phyloP scores from a whole-genome alignment of 1,284 basidiomycete species.

The Ceratorhiza oryzae-sativae region DNA sequence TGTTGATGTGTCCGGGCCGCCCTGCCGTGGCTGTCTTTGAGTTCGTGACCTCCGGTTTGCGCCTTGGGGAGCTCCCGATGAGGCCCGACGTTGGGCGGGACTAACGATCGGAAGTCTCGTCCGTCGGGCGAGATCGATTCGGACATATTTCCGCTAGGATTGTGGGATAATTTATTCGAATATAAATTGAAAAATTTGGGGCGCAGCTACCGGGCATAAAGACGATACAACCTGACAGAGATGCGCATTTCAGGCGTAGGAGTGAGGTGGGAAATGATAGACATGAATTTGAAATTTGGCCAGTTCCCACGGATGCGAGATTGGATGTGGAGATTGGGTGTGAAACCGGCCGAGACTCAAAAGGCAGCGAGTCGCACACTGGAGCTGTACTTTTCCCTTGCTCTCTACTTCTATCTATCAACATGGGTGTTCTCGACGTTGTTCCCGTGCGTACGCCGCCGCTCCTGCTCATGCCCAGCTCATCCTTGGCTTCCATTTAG shows the following conservation, averaged over 20 bases:
- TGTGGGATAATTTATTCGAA: too few relatives aligned
- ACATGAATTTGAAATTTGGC: background rate
- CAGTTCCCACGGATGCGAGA: constrained; percentile 30
- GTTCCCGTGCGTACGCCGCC: constrained; percentile 62
- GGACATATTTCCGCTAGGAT: too few relatives aligned
- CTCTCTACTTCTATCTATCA: background rate
- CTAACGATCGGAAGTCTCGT: background rate
- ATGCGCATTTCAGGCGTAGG: too few relatives aligned
- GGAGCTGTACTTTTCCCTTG: constrained; percentile 11
- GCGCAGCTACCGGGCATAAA: background rate
- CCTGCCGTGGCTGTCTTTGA: background rate
- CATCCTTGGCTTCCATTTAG: too few relatives aligned
- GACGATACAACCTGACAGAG: too few relatives aligned
- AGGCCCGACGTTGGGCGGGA: constrained; percentile 2
- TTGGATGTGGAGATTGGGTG: constrained; percentile 5
- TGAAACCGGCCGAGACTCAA: constrained; percentile 25
- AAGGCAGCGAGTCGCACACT: constrained; percentile 26
- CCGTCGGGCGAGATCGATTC: background rate
- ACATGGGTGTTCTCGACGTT: constrained; percentile 68
- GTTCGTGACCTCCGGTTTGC: constrained; percentile 9
- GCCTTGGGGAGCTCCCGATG: constrained; percentile 16
- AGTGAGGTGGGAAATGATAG: too few relatives aligned
- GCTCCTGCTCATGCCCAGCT: too few relatives aligned
- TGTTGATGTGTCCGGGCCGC: constrained; percentile 9
- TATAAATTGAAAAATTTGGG: background rate